phyloP scores from a whole-genome alignment of 257 asterid species.

The Jaltomata sinuosa region DNA sequence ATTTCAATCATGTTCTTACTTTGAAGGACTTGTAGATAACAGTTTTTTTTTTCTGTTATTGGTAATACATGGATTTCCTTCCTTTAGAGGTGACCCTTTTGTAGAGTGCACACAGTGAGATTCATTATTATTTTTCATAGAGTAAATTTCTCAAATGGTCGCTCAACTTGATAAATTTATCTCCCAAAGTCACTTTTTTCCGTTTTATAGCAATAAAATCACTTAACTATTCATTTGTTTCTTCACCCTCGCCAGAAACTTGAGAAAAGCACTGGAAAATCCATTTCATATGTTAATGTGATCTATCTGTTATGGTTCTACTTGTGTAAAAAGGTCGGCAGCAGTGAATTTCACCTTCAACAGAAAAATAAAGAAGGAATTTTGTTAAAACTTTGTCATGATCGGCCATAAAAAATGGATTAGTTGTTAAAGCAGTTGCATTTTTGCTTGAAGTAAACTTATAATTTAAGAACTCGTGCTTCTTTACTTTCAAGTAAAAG shows the following conservation, averaged over 20 bases:
- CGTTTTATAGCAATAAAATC: neutral
- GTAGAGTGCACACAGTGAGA: neutral
- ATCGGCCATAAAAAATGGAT: too few species aligned
- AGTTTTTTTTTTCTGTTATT: neutral
- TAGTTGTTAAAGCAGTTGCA: too few species aligned
- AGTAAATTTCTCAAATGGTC: too few species aligned
- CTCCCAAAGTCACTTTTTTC: neutral
- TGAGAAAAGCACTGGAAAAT: too few species aligned
- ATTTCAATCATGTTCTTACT: neutral
- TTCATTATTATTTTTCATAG: neutral
- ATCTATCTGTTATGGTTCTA: too few species aligned
- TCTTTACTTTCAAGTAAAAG: too few species aligned
- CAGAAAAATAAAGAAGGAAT: too few species aligned
- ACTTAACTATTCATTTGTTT: neutral
- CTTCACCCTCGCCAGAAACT: neutral
- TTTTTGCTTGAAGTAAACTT: too few species aligned
- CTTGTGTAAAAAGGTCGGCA: neutral
- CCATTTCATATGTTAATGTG: too few species aligned
- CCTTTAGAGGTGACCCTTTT: neutral
- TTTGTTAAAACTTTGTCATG: too few species aligned
- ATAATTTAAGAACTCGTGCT: too few species aligned
- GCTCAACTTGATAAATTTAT: neutral
- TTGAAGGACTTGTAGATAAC: neutral
- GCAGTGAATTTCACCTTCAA: neutral
- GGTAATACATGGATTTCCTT: neutral